phyloP scores from a whole-genome alignment of 2,329 filamentous ascomycete genomes.

The Chrysosporium queenslandicum region DNA sequence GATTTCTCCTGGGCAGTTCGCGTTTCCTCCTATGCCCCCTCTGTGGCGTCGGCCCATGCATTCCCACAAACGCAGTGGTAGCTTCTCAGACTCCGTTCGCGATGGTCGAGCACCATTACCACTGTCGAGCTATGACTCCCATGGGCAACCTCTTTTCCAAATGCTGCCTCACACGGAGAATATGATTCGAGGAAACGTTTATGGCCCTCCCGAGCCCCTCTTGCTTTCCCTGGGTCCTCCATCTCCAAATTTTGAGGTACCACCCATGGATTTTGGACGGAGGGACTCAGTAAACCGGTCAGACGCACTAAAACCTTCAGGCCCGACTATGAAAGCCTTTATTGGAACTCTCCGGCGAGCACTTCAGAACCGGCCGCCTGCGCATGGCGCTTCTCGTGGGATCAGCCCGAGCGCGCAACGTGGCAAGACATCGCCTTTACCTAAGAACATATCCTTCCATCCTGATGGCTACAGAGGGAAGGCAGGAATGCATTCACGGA shows the following conservation, averaged over 20 bases:
- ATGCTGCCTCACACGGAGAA: constrained; percentile 65
- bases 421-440: constrained; percentile 35
- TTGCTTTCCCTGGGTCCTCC: constrained; percentile 56
- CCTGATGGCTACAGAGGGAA: constrained; percentile 37
- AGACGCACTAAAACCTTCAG: constrained; percentile 21
- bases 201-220: constrained; percentile 72
- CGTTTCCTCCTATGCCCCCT: constrained; percentile 23
- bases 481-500: constrained; percentile 26
- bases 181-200: constrained; percentile 73
- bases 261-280: constrained; percentile 20
- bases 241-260: constrained; percentile 33
- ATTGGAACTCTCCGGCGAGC: constrained; percentile 78
- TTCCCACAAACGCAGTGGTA: constrained; percentile 69
- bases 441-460: constrained; percentile 37
- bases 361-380: constrained; percentile 51
- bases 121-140: constrained; percentile 36
- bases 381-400: constrained; percentile 1
- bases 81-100: constrained; percentile 72
- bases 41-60: constrained; percentile 40
- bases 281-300: constrained; percentile 1
- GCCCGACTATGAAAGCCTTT: constrained; percentile 70
- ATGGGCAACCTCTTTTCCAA: constrained; percentile 42
- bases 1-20: constrained; percentile 21
- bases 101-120: constrained; percentile 52
- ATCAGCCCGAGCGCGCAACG: constrained; percentile 19